These are phyloP conservation scores for Rhodofomes roseus DNA, from an alignment of 1,284 basidiomycete genomes.

Conservation along the genomic window DNA sequence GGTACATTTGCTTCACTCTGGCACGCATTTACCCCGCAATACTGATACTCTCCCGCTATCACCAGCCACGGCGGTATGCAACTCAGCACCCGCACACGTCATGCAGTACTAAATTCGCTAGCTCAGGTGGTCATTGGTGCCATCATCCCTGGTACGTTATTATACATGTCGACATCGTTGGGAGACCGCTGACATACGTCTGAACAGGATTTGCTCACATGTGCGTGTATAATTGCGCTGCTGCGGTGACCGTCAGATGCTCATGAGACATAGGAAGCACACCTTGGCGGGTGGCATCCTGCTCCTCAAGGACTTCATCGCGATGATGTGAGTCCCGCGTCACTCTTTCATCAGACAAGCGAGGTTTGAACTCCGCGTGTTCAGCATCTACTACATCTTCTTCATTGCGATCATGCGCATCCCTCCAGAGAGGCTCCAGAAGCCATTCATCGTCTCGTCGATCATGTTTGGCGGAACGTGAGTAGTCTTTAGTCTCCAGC, in stretches of 20 bases:
- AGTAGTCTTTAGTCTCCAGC: not conserved
- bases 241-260: not conserved
- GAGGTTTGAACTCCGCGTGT: not conserved
- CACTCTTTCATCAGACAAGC: not conserved
- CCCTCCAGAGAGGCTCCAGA: conserved; percentile 7
- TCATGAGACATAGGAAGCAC: not conserved
- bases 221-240: not conserved
- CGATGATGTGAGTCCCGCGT: conserved; percentile 4
- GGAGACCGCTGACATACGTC: not conserved
- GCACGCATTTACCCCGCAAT: not conserved
- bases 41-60: not conserved
- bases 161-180: not conserved
- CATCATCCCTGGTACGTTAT: conserved; percentile 4
- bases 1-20: not conserved
- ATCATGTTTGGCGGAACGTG: conserved; percentile 6
- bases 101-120: not conserved
- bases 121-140: conserved; percentile 3
- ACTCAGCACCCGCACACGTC: not conserved
- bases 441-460: conserved; percentile 7
- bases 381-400: conserved; percentile 8
- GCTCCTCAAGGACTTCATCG: conserved; percentile 4
- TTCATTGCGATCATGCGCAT: conserved; percentile 8
- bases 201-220: conserved; percentile 5
- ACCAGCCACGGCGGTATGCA: conserved; percentile 4
- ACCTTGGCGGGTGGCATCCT: conserved; percentile 6